These are phyloP conservation scores for Vitis hybrid DNA, from an alignment of 177 flowering plant species.

Conservation along the genomic window DNA sequence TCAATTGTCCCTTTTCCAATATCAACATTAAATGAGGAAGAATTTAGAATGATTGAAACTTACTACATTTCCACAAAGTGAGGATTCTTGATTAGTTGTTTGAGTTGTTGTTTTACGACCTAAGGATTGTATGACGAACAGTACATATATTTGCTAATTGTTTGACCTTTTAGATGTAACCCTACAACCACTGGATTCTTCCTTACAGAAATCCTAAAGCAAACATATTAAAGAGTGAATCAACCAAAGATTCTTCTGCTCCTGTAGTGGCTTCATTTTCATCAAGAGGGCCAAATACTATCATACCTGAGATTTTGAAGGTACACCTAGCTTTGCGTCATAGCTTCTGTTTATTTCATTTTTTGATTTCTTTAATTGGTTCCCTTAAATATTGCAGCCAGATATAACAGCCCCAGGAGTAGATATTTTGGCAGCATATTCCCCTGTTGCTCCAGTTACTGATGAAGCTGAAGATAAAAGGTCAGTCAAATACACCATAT, in stretches of 20 bases:
- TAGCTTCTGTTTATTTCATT: not conserved
- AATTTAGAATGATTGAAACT: too few species aligned
- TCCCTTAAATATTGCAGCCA: constrained; percentile 23
- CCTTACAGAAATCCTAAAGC: constrained; percentile 31
- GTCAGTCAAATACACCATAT: constrained; percentile 17
- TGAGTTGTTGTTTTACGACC: too few species aligned
- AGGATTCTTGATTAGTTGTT: too few species aligned
- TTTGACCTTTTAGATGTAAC: too few species aligned
- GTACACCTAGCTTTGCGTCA: constrained; percentile 6
- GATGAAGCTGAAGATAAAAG: constrained; percentile 4
- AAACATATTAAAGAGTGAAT: constrained; percentile 29
- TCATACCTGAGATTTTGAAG: constrained; percentile 38
- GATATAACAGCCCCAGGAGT: constrained; percentile 44
- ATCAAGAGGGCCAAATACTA: constrained; percentile 38
- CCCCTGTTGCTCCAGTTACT: constrained; percentile 4
- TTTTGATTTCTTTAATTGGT: not conserved
- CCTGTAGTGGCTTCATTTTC: constrained; percentile 41
- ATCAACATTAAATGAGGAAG: too few species aligned
- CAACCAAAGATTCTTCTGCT: constrained; percentile 17
- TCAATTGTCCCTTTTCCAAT: too few species aligned
- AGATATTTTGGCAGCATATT: constrained; percentile 34
- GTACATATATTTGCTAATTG: too few species aligned
- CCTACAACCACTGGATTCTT: too few species aligned
- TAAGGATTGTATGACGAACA: too few species aligned
- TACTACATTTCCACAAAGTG: too few species aligned